Evolutionary conservation across 306 rosid genomes (phyloP).

Genomic region (Casuarina glauca): DNA sequence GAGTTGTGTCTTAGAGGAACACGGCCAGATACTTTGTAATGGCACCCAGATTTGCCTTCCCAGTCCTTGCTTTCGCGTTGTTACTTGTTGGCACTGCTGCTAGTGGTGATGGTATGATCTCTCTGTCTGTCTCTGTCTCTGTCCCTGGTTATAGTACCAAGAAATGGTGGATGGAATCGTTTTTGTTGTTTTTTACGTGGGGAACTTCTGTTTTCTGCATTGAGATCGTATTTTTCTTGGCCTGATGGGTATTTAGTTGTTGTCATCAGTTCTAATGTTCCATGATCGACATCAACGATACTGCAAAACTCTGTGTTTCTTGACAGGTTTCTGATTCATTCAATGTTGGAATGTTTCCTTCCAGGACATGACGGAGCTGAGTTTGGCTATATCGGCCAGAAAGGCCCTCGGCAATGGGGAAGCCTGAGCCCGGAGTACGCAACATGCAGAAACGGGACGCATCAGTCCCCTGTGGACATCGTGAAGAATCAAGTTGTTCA

Average conservation of each 20-base stretch:
- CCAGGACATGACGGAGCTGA: constrained; percentile 1
- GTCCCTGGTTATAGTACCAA: background rate
- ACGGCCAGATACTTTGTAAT: constrained; percentile 5
- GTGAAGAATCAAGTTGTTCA: constrained; percentile 5
- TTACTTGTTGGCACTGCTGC: constrained; percentile 40
- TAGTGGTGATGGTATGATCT: constrained; percentile 25
- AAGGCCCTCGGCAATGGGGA: constrained; percentile 79
- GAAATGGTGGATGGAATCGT: background rate
- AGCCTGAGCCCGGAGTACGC: constrained; percentile 47
- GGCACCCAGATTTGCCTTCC: constrained; percentile 28
- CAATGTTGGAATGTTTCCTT: background rate
- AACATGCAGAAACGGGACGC: constrained; percentile 58
- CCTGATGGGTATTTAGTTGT: no score
- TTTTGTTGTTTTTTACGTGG: background rate
- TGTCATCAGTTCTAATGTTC: no score
- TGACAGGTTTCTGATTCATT: background rate
- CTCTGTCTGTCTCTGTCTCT: background rate
- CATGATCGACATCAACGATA: background rate
- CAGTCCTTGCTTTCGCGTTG: constrained; percentile 32
- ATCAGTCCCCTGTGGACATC: constrained; percentile 71
- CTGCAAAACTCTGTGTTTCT: background rate
- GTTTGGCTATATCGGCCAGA: constrained; percentile 54
- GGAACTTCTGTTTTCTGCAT: no score
- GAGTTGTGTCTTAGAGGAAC: background rate
- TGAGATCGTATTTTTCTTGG: no score